Evolutionary conservation across 2,329 filamentous ascomycete genomes (phyloP).

Genomic region (Aspergillus clavatus): DNA sequence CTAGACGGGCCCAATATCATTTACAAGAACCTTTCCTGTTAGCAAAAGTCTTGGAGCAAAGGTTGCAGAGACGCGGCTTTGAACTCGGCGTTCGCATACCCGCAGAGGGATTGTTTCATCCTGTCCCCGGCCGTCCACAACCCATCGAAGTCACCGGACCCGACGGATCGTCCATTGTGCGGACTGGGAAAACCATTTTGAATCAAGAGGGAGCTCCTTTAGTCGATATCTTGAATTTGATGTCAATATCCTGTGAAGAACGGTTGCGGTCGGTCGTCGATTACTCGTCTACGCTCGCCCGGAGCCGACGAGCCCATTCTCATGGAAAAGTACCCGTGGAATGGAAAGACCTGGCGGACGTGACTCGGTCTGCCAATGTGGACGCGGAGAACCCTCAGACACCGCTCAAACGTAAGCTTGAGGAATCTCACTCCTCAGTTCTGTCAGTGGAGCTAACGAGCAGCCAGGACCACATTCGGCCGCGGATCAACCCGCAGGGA

Average conservation of each 20-base stretch:
- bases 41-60: constrained; percentile 54
- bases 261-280: constrained; percentile 70
- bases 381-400: constrained; percentile 35
- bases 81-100: constrained; percentile 57
- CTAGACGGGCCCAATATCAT: constrained; percentile 63
- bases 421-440: constrained; percentile 1
- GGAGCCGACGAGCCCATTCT: constrained; percentile 68
- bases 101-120: constrained; percentile 50
- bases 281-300: constrained; percentile 67
- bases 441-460: constrained; percentile 11
- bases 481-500: constrained; percentile 40
- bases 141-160: constrained; percentile 52
- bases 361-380: constrained; percentile 26
- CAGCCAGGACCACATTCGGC: constrained; percentile 33
- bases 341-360: constrained; percentile 65
- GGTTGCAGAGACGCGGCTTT: constrained; percentile 53
- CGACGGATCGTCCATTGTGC: constrained; percentile 59
- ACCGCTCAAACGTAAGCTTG: constrained; percentile 38
- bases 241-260: constrained; percentile 80
- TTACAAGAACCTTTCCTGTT: constrained; percentile 69
- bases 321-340: constrained; percentile 74
- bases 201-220: constrained; percentile 63
- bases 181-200: constrained; percentile 65
- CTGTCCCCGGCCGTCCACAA: constrained; percentile 39
- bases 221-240: constrained; percentile 73